Evolutionary conservation across 225 moss, liverwort and hornwort species (phyloP), one percentile per base, ranked within the genome.

Genomic region (Rhytidiadelphus loreus): DNA sequence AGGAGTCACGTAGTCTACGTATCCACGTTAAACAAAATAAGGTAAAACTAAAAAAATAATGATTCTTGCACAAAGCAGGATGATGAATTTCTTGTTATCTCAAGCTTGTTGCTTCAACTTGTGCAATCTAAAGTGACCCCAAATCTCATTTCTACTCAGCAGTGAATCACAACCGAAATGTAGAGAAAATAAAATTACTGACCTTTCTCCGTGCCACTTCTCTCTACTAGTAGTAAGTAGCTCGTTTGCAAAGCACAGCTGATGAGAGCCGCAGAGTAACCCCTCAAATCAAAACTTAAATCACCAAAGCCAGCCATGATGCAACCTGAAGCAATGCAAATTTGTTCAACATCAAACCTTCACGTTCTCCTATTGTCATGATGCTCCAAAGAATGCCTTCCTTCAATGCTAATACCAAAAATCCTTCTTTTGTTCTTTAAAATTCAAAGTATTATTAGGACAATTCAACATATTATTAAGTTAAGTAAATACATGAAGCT

Each of bases 251-350:
- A 86, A 85, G 83, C 94, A 69, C 94, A 94, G 83, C 94, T 94
- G 77, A 93, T 92, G 86, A 94, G 93, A 21, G 94, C 94, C 85
- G 93, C 93, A 88, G 92, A 92, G 78, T 94, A 94, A 41, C 94
- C 94, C 57, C 90, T 89, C 86, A 91, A 90, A 39, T 91, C 94
- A 82, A 94, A 94, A 85, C 93, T 94, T 76, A 94, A 90, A 87
- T 94, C 94, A 83, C 94, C 94, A 88, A 94, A 89, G 56, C 94
- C 94, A 92, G 94, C 94, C 94, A 94, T 89, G 50, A 94, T 89
- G 84, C 94, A 94, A 90, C 94, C 94, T 94, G 88, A 87, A 87
- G 78, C 82, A 92, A 39, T 64, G 82, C 41, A 89, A 75, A 82
- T 37, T 77, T 72, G 24, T 87, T 91, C 39, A 87, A 32, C 32